Conservation (phyloP, 2,329 filamentous ascomycete genomes). For the Scedosporium boydii region DNA sequence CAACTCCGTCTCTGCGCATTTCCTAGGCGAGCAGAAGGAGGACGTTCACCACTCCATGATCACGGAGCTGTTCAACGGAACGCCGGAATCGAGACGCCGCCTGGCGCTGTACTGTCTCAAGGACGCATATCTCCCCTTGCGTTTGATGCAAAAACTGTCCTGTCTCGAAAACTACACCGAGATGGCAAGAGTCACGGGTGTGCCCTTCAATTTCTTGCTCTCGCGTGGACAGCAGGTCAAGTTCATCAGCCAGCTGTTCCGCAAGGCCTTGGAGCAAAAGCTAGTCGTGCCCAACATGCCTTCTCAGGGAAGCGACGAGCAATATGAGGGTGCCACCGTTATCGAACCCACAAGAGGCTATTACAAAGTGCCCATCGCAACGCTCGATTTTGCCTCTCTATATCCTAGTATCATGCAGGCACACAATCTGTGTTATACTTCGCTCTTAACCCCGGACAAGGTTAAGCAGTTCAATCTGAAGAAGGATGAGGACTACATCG, state of each 20-base stretch:
- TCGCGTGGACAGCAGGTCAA: conserved; percentile 93
- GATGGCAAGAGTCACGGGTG: conserved; percentile 98
- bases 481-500: conserved; percentile 91
- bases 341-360: conserved; percentile 92
- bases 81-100: conserved; percentile 80
- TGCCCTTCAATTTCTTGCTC: conserved; percentile 91
- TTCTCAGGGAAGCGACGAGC: conserved; percentile 64
- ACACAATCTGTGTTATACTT: conserved; percentile 97
- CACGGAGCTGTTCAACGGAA: conserved; percentile 94
- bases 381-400: conserved; percentile 95
- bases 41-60: conserved; percentile 99
- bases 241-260: conserved; percentile 94
- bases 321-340: conserved; percentile 96
- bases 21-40: conserved; percentile 94
- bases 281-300: conserved; percentile 85
- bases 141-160: conserved; percentile 94
- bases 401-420: conserved; percentile 99
- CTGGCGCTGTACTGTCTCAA: conserved; percentile 94
- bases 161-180: conserved; percentile 99
- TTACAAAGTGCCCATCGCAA: conserved; percentile 91
- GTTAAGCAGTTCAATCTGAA: conserved; percentile 68
- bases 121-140: conserved; percentile 89
- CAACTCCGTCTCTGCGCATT: conserved; percentile 92
- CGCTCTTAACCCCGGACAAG: conserved; percentile 65
- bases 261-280: conserved; percentile 87